These are phyloP conservation scores for Coemansia sp. DNA, from an alignment of 192 early-diverging fungal genomes.

Conservation along the genomic window DNA sequence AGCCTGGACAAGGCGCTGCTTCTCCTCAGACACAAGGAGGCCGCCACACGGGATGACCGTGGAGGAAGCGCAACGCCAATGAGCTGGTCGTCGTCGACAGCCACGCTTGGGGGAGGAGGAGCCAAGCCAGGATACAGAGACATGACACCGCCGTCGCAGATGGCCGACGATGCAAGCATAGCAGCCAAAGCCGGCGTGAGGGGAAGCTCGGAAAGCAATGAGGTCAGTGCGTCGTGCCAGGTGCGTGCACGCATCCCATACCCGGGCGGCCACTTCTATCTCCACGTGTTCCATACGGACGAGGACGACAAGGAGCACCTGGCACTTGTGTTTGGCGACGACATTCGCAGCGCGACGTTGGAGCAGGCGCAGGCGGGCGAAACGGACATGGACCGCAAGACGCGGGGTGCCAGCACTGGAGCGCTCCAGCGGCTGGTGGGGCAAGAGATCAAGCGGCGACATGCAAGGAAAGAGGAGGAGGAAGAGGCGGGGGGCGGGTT, in stretches of 20 bases:
- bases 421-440: constrained; percentile 51
- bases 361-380: constrained; percentile 70
- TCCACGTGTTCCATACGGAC: constrained; percentile 85
- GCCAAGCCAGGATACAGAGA: not conserved
- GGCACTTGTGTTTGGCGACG: constrained; percentile 91
- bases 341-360: constrained; percentile 68
- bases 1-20: constrained; percentile 51
- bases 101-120: constrained; percentile 1
- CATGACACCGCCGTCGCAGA: not conserved
- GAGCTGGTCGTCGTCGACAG: constrained; percentile 31
- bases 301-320: constrained; percentile 90
- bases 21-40: constrained; percentile 28
- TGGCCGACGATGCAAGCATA: not conserved
- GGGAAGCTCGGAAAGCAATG: too few relatives aligned
- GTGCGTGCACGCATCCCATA: constrained; percentile 83
- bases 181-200: too few relatives aligned
- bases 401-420: constrained; percentile 77
- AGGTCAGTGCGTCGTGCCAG: constrained; percentile 27
- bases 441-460: constrained; percentile 33
- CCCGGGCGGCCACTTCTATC: constrained; percentile 73
- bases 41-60: not conserved
- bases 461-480: not conserved
- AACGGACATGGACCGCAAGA: constrained; percentile 74
- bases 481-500: not conserved
- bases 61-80: constrained; percentile 25